These are phyloP conservation scores for Goniomonas avonlea DNA, from an alignment of 78 protist species.

Conservation along the genomic window DNA sequence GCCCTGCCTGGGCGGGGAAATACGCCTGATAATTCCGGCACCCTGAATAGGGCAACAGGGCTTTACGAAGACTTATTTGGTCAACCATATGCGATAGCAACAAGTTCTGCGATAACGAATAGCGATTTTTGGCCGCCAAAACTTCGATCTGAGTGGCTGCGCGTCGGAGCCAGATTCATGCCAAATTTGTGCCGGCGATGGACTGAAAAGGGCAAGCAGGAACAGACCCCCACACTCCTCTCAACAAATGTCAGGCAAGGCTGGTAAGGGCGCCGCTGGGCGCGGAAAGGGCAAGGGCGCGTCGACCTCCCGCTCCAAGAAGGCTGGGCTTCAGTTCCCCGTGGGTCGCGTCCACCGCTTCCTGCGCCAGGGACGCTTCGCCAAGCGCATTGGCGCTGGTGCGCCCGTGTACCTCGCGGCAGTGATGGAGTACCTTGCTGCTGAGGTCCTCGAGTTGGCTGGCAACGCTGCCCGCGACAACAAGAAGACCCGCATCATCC, in stretches of 20 bases:
- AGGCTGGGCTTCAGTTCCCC: constrained; percentile 51
- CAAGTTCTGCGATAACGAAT: too few relatives aligned
- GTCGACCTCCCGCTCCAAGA: constrained; percentile 21
- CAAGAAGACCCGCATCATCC: constrained; percentile 80
- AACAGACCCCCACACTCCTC: too few relatives aligned
- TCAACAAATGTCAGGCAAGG: constrained; percentile 23
- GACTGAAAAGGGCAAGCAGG: too few relatives aligned
- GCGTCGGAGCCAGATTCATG: too few relatives aligned
- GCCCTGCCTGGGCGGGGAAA: too few relatives aligned
- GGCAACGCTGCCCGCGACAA: constrained; percentile 84
- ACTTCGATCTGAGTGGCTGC: too few relatives aligned
- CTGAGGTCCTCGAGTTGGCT: constrained; percentile 84
- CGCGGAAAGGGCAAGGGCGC: constrained; percentile 13
- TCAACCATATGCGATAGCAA: too few relatives aligned
- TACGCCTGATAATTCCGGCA: too few relatives aligned
- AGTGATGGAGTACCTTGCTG: constrained; percentile 44
- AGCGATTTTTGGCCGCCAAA: too few relatives aligned
- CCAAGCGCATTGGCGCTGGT: constrained; percentile 32
- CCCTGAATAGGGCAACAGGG: too few relatives aligned
- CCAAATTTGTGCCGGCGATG: too few relatives aligned
- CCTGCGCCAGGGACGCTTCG: constrained; percentile 21
- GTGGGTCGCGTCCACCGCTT: constrained; percentile 34
- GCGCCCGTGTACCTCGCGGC: constrained; percentile 54
- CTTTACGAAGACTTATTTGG: too few relatives aligned
- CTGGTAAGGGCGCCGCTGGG: constrained; percentile 26